Percentiles rank a stretch among this genome's conserved stretches.
phyloP scores from a whole-genome alignment of 2,329 filamentous ascomycete genomes.

The Colletotrichum eleusines region DNA sequence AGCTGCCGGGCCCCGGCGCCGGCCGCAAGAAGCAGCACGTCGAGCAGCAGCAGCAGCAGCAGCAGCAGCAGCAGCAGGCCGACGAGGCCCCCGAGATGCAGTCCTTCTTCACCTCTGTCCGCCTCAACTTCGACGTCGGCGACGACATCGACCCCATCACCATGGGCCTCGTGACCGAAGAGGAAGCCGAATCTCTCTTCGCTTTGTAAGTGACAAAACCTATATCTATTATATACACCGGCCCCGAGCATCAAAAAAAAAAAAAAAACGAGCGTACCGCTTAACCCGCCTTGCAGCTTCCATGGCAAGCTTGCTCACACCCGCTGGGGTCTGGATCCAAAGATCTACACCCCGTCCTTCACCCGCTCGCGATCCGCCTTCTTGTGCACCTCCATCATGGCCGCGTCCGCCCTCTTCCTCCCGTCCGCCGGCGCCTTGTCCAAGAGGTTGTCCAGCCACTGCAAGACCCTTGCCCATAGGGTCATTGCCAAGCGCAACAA shows the following conservation, averaged over 20 bases:
- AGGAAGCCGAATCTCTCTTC: slow-evolving; percentile 74
- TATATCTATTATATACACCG: not conserved
- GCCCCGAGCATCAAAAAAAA: not conserved
- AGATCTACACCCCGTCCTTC: slow-evolving; percentile 74
- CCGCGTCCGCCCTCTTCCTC: slow-evolving; percentile 76
- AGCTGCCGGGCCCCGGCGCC: slow-evolving; percentile 34
- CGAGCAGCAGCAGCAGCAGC: no score
- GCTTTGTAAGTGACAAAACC: slow-evolving; percentile 64
- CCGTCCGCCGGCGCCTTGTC: slow-evolving; percentile 73
- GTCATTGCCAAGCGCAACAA: slow-evolving; percentile 72
- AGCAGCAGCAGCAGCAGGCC: no score
- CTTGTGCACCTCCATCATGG: slow-evolving; percentile 77
- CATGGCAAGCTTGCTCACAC: slow-evolving; percentile 79
- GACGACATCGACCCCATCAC: slow-evolving; percentile 76
- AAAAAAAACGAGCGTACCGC: slow-evolving; percentile 22
- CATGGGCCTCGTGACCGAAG: slow-evolving; percentile 74
- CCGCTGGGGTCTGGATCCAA: slow-evolving; percentile 78
- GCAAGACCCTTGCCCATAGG: slow-evolving; percentile 70
- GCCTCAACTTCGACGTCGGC: slow-evolving; percentile 72
- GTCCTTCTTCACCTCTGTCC: slow-evolving; percentile 75
- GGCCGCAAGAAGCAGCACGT: slow-evolving; percentile 38
- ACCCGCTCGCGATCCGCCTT: slow-evolving; percentile 77
- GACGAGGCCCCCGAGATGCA: slow-evolving; percentile 64
- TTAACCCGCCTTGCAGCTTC: slow-evolving; percentile 61
- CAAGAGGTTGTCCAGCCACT: slow-evolving; percentile 73